Evolutionary conservation across 495 filamentous ascomycete species (phyloP).

Genomic region (Aspergillus kassunensis): DNA sequence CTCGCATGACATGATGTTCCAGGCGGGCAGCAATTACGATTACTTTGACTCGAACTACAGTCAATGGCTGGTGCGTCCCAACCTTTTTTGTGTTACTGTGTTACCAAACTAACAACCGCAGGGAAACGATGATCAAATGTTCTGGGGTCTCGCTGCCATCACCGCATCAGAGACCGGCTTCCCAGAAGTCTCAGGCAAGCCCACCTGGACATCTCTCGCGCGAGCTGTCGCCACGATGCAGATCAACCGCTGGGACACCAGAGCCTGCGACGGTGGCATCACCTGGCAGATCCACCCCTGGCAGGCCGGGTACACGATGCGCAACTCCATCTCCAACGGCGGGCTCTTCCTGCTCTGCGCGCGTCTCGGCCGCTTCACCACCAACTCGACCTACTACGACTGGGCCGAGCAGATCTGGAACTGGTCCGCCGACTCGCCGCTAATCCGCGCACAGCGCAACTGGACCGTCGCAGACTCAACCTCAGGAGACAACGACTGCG

Average conservation of each 20-base stretch:
- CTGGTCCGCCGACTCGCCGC: conserved; percentile 51
- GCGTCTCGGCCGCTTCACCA: conserved; percentile 60
- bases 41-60: conserved; percentile 36
- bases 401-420: conserved; percentile 62
- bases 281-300: conserved; percentile 48
- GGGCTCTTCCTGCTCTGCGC: conserved; percentile 62
- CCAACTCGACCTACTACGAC: conserved; percentile 56
- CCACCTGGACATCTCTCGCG: conserved; percentile 65
- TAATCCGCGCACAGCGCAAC: conserved; percentile 42
- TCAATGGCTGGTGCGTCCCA: conserved; percentile 22
- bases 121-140: conserved; percentile 51
- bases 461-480: conserved; percentile 59
- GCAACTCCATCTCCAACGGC: conserved; percentile 63
- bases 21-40: conserved; percentile 38
- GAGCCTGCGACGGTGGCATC: conserved; percentile 43
- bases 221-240: conserved; percentile 72
- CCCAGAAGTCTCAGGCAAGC: conserved; percentile 42
- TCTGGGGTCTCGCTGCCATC: conserved; percentile 51
- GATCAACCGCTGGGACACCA: conserved; percentile 43
- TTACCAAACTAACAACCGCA: conserved; percentile 1
- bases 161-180: conserved; percentile 45
- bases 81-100: neutral
- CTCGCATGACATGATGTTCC: conserved; percentile 40
- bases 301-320: conserved; percentile 54
- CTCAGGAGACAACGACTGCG: conserved; percentile 47